Conservation (phyloP, 352 stramenopile genomes). For the Aphanomyces cochlioides region DNA sequence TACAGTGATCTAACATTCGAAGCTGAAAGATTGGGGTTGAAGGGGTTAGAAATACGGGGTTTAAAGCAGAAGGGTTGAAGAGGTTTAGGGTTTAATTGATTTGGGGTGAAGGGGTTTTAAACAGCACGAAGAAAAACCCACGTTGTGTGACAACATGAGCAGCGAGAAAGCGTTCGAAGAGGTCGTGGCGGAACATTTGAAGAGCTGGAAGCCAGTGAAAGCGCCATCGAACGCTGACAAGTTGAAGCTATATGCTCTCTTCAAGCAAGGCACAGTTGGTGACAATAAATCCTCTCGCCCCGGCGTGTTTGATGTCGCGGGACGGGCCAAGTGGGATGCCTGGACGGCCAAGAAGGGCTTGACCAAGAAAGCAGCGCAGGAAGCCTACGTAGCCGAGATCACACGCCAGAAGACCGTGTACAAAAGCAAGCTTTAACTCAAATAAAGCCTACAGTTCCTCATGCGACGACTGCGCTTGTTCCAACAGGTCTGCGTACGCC, state of each 20-base stretch:
- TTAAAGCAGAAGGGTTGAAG: no score
- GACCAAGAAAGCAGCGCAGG: constrained; percentile 80
- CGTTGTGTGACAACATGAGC: not conserved
- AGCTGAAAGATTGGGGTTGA: no score
- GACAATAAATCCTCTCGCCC: constrained; percentile 81
- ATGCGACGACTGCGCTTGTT: not conserved
- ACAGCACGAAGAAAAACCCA: no score
- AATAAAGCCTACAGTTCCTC: constrained; percentile 3
- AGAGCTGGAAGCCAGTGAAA: constrained; percentile 31
- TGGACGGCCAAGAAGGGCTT: constrained; percentile 83
- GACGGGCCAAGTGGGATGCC: constrained; percentile 87
- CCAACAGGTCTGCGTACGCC: constrained; percentile 11
- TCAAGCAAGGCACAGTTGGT: constrained; percentile 86
- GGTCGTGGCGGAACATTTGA: constrained; percentile 4
- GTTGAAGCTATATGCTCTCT: constrained; percentile 84
- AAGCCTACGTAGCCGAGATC: constrained; percentile 84
- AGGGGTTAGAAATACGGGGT: no score
- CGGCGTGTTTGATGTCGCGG: constrained; percentile 83
- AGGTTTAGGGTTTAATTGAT: no score
- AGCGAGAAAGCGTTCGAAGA: not conserved
- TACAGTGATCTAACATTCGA: no score
- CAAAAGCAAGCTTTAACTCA: constrained; percentile 35
- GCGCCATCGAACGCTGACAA: constrained; percentile 76
- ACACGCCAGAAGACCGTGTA: constrained; percentile 79
- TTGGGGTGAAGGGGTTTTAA: no score